Conservation (phyloP, 148 eudicot species). For the Camellia japonica region DNA sequence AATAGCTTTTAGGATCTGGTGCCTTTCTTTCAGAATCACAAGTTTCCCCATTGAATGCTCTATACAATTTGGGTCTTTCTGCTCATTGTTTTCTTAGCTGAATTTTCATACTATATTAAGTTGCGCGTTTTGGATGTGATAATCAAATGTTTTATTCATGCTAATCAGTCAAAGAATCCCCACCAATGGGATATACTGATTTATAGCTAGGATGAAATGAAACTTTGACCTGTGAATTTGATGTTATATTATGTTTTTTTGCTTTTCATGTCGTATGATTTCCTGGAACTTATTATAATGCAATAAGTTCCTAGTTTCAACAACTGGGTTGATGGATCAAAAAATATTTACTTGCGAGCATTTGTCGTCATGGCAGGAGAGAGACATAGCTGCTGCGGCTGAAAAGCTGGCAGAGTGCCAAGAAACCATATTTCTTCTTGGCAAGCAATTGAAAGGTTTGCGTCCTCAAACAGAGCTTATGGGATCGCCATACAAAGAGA, state of each 20-base stretch:
- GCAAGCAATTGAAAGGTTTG: constrained; percentile 66
- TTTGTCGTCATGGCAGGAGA: constrained; percentile 46
- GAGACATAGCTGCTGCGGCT: constrained; percentile 78
- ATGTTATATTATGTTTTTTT: background rate
- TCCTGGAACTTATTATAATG: background rate
- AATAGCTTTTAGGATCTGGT: background rate
- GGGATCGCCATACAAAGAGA: constrained; percentile 42
- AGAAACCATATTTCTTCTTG: constrained; percentile 81
- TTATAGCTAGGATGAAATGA: background rate
- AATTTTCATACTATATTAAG: background rate
- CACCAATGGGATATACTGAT: background rate
- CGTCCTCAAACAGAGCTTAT: constrained; percentile 59
- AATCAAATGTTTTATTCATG: background rate
- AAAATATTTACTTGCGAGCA: background rate
- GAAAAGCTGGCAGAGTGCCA: constrained; percentile 91
- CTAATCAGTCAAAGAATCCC: background rate
- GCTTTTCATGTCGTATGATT: no score
- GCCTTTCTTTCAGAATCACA: background rate
- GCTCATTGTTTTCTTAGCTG: background rate
- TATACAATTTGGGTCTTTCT: background rate
- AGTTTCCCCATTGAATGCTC: background rate
- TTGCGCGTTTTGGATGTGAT: background rate
- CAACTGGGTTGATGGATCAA: background rate
- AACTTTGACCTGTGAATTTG: background rate
- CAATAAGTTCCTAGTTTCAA: background rate